A percentile compares a stretch with the other conserved stretches of the same genome.
Conservation (phyloP, 352 stramenopile genomes). For the Phytophthora capsici region DNA sequence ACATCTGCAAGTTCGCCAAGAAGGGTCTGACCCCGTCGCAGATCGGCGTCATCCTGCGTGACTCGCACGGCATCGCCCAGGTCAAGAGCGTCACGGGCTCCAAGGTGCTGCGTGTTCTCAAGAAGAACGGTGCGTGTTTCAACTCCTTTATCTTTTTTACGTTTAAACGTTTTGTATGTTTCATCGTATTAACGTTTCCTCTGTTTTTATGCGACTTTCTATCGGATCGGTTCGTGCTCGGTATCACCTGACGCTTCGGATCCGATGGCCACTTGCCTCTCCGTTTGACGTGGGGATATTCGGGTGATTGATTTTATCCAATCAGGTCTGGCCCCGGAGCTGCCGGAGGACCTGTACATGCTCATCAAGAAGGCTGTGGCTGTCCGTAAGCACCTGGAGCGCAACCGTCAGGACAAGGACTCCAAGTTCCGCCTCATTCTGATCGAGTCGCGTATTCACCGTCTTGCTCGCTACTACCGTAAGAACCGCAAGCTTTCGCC, state of each 20-base stretch:
- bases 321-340: slow-evolving; percentile 96
- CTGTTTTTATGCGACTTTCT: not conserved
- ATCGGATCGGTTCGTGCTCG: slow-evolving; percentile 46
- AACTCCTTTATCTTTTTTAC: not conserved
- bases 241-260: slow-evolving; percentile 86
- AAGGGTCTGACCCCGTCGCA: slow-evolving; percentile 97
- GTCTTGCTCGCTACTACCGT: slow-evolving; percentile 98
- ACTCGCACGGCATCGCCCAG: slow-evolving; percentile 99
- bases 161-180: not conserved
- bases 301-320: slow-evolving; percentile 47
- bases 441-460: slow-evolving; percentile 99
- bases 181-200: slow-evolving; percentile 12
- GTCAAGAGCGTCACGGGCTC: slow-evolving; percentile 98
- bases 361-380: slow-evolving; percentile 99
- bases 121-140: slow-evolving; percentile 94
- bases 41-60: slow-evolving; percentile 99
- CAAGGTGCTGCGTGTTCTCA: slow-evolving; percentile 99
- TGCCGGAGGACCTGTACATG: slow-evolving; percentile 99
- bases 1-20: slow-evolving; percentile 99
- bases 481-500: slow-evolving; percentile 98
- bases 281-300: slow-evolving; percentile 86
- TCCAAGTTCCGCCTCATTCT: slow-evolving; percentile 99
- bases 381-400: slow-evolving; percentile 99
- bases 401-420: slow-evolving; percentile 99
- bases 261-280: slow-evolving; percentile 61